Base-by-base conservation (phyloP, 192 early-diverging fungal species). In the Obelidium mucronatum region DNA sequence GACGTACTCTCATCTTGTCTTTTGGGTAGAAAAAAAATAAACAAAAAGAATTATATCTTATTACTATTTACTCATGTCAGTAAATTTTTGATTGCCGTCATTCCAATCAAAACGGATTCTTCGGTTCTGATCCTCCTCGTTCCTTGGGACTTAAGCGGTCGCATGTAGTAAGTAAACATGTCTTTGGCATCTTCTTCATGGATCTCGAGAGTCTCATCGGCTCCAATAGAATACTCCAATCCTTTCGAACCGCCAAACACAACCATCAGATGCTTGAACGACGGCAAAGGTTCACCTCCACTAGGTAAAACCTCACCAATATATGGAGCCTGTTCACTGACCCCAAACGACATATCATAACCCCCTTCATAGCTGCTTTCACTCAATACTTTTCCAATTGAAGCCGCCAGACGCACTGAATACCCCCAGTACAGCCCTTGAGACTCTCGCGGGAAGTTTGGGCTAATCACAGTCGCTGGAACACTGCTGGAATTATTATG, bases 401-500 rank as follows among this genome's bases (percentile, higher is more conserved):
- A 75, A 36, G 82, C 78, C 1, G 91, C 90, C 40, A 91, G 56
- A 26, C 91, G 78, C 36, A 91, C 86, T 53, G 81, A 81, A 75
- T 91, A 92, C 4, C 91, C 91, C 91, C 91, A 92, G 65, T 91
- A 91, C 19, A 90, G 69, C 0, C 91, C 91, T 0, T 75, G 59
- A 53, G 86, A 80, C 73, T 90, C 87, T n/a, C 86, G 73, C 4
- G 91, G 91, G 8, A 76, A 77, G 51, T 85, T 87, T 36, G 90
- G 89, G 17, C 85, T 86, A 13, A 92, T 86, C 0, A 89, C 85
- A 33, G 80, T 86, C 42, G 83, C 90, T 70, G 80, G 76, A 33
- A 87, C 74, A 39, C 81, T 83, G 8, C 80, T 79, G 22, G 54
- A 35, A 31, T 79, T 79, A 13, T 22, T 42, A 54, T 66, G 36